These are phyloP conservation scores for Thelonectria discophora DNA, from an alignment of 2,329 filamentous ascomycete species.

Conservation along the genomic window DNA sequence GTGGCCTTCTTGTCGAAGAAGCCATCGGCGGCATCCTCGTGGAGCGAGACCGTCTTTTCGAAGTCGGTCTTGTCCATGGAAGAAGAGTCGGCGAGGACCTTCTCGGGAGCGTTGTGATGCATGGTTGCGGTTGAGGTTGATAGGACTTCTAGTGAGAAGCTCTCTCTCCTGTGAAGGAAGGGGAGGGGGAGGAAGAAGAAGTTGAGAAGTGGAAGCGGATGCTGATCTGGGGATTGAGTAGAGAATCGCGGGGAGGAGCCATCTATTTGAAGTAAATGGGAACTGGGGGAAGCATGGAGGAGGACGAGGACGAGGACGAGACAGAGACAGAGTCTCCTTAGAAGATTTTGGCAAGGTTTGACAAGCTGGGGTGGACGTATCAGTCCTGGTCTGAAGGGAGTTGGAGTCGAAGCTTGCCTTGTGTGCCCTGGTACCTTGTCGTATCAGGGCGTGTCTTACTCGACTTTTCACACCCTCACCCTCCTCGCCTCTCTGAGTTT, in stretches of 20 bases:
- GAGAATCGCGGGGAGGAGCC: conserved; percentile 36
- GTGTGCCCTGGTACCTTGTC: conserved; percentile 2
- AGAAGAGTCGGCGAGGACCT: conserved; percentile 35
- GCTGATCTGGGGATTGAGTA: conserved; percentile 33
- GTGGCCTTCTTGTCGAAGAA: conserved; percentile 50
- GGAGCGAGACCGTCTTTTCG: conserved; percentile 40
- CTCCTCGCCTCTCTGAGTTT: conserved; percentile 4
- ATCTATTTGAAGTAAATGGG: conserved; percentile 31
- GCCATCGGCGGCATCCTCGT: conserved; percentile 36
- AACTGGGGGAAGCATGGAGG: conserved; percentile 11
- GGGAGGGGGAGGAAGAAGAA: conserved; percentile 14
- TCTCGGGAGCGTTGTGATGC: conserved; percentile 27
- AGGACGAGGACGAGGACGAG: not conserved
- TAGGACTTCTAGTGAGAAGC: conserved; percentile 15
- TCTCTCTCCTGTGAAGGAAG: conserved; percentile 10
- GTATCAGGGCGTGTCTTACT: conserved; percentile 7
- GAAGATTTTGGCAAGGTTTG: conserved; percentile 1
- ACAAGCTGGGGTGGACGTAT: conserved; percentile 12
- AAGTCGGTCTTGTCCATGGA: conserved; percentile 42
- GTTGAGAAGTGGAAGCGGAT: conserved; percentile 33
- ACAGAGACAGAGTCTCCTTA: conserved; percentile 12
- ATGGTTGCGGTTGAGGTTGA: conserved; percentile 25
- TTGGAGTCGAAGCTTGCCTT: conserved; percentile 16
- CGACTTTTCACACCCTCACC: conserved; percentile 17
- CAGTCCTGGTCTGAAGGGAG: conserved; percentile 7